These are phyloP conservation scores for Penicillium sp. DNA, from an alignment of 2,329 filamentous ascomycete species.

Conservation along the genomic window DNA sequence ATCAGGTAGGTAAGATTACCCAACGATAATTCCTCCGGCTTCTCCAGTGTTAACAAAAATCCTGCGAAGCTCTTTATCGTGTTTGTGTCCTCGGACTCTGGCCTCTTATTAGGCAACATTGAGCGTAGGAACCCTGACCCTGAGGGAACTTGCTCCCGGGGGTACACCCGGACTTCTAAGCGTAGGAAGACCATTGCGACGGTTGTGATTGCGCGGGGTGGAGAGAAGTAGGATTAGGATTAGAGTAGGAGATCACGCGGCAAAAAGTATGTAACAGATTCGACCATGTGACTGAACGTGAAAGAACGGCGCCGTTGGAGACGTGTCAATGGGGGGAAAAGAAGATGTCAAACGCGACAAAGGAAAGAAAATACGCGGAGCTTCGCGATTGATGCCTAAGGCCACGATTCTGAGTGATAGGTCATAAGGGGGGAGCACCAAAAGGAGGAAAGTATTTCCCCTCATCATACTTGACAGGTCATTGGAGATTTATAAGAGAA, in stretches of 20 bases:
- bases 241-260: not conserved
- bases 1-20: slow-evolving; percentile 34
- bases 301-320: not conserved
- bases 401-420: not conserved
- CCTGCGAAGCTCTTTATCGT: slow-evolving; percentile 22
- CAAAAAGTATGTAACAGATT: not conserved
- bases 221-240: not conserved
- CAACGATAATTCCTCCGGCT: slow-evolving; percentile 34
- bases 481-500: not conserved
- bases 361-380: not conserved
- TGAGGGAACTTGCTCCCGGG: slow-evolving; percentile 23
- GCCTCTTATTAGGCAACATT: slow-evolving; percentile 14
- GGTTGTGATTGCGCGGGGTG: not conserved
- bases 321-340: not conserved
- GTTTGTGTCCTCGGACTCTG: not conserved
- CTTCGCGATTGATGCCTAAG: not conserved
- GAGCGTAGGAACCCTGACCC: slow-evolving; percentile 15
- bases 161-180: slow-evolving; percentile 37
- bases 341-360: not conserved
- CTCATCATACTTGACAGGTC: not conserved
- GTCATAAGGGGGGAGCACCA: not conserved
- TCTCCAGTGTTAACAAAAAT: slow-evolving; percentile 33
- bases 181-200: slow-evolving; percentile 37
- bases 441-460: not conserved
- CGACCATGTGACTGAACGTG: not conserved